Base-by-base conservation (phyloP, 1,139 yeast genomes). In the Nakaseomyces nivariensis region DNA sequence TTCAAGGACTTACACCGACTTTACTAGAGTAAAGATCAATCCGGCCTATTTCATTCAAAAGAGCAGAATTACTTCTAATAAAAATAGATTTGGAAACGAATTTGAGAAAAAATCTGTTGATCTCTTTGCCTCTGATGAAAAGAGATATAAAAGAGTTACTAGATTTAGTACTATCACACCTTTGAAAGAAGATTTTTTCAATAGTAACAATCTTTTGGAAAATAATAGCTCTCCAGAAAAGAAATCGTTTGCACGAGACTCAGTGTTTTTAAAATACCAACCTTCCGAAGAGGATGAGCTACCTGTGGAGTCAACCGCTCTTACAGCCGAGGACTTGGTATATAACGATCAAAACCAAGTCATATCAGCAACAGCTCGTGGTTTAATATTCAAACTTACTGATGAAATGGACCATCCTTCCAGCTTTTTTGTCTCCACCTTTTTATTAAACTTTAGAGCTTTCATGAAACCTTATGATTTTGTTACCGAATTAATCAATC, bases 361-460 rank as follows among this genome's bases (percentile, higher is more conserved):
- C 37, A 67, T 85, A 44, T 96, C 95, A 4, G 90, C 90, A 1
- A 82, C 96, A 0, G 79, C 88, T 58, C 80, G 81, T 58, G 90
- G 90, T 0, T 71, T 88, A 51, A 79, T 89, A 3, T 78, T 75
- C 58, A 72, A 86, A 26, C 68, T 88, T 49, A 87, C 95, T 0
- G 83, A 85, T 63, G 95, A 86, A 62, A 53, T 69, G 7, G 67
- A 68, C 29, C 73, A 80, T 3, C 85, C 89, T 3, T 88, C 82
- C 54, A 80, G 81, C 51, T 79, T 82, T 58, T 80, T 85, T 56
- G 75, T 80, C 4, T 79, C 94, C 0, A 80, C 95, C 0, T 88
- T 90, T 63, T 82, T 89, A 69, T 73, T 88, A 49, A 84, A 92
- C 43, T 90, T 86, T 69, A 75, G 94, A 58, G 76, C 81, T 50